phyloP scores from a whole-genome alignment of 352 stramenopile species.

The Phytophthora quininea region DNA sequence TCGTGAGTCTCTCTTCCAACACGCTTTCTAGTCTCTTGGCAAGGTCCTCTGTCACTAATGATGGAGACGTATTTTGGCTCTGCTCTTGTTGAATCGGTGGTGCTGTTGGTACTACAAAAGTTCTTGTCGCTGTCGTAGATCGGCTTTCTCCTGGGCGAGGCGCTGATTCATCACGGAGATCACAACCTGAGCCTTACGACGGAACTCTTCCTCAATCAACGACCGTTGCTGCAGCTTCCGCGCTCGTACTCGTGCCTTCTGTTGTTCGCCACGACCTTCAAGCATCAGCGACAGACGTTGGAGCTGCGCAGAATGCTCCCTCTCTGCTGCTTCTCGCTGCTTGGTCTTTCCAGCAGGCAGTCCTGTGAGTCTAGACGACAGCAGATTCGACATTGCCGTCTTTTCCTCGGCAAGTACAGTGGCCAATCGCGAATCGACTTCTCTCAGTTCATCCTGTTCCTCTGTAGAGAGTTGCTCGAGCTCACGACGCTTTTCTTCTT shows the following conservation, averaged over 20 bases:
- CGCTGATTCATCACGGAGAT: conserved; percentile 56
- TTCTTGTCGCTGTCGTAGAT: conserved; percentile 44
- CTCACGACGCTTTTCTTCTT: conserved; percentile 40
- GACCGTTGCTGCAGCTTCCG: conserved; percentile 25
- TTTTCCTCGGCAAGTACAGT: conserved; percentile 41
- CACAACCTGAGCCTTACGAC: conserved; percentile 52
- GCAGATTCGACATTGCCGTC: conserved; percentile 41
- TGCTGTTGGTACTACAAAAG: not conserved
- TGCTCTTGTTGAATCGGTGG: not conserved
- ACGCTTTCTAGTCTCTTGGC: conserved; percentile 23
- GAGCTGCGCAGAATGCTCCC: conserved; percentile 51
- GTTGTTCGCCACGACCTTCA: conserved; percentile 34
- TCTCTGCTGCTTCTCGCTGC: conserved; percentile 16
- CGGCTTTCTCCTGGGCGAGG: conserved; percentile 58
- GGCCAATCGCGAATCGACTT: conserved; percentile 34
- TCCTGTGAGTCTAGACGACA: conserved; percentile 25
- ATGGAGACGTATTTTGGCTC: conserved; percentile 1
- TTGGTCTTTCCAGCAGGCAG: conserved; percentile 8
- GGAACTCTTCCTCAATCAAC: conserved; percentile 59
- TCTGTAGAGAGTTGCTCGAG: conserved; percentile 36
- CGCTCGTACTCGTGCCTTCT: conserved; percentile 28
- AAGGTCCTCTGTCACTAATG: conserved; percentile 13
- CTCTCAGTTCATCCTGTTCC: conserved; percentile 28
- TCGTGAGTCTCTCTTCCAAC: conserved; percentile 31
- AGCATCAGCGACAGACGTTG: conserved; percentile 58